These are phyloP conservation scores for Aciculoconidium aculeatum DNA, from an alignment of 805 yeast species.

Conservation along the genomic window DNA sequence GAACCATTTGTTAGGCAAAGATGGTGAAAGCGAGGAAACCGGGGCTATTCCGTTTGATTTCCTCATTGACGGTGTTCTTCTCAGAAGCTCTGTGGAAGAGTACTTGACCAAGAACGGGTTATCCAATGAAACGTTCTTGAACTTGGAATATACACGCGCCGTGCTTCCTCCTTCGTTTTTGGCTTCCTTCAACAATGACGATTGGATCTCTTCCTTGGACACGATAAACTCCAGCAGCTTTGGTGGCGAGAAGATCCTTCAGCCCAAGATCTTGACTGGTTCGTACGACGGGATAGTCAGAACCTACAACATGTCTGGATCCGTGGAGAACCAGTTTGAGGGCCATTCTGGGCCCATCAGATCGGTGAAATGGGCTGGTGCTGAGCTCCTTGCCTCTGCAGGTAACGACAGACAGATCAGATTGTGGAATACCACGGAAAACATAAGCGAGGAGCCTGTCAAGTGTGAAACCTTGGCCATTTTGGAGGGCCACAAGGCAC, in stretches of 20 bases:
- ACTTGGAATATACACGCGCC: slow-evolving; percentile 86
- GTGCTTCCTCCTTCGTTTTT: slow-evolving; percentile 90
- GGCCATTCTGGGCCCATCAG: slow-evolving; percentile 90
- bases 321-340: slow-evolving; percentile 68
- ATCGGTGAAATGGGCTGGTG: slow-evolving; percentile 72
- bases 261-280: slow-evolving; percentile 70
- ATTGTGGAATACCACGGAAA: slow-evolving; percentile 69
- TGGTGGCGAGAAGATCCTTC: slow-evolving; percentile 16
- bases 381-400: slow-evolving; percentile 71
- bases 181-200: slow-evolving; percentile 86
- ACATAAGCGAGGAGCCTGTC: slow-evolving; percentile 39
- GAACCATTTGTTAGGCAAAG: slow-evolving; percentile 66
- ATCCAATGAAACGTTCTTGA: slow-evolving; percentile 73
- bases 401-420: slow-evolving; percentile 88
- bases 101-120: slow-evolving; percentile 73
- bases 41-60: slow-evolving; percentile 86
- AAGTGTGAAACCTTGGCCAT: slow-evolving; percentile 78
- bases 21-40: slow-evolving; percentile 35
- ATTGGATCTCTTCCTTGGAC: slow-evolving; percentile 85
- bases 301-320: slow-evolving; percentile 78
- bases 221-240: slow-evolving; percentile 32
- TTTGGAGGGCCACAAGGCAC: slow-evolving; percentile 83
- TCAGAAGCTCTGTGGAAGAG: slow-evolving; percentile 74
- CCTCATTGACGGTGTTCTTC: slow-evolving; percentile 74
- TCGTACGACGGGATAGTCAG: slow-evolving; percentile 94